Conservation (phyloP, 345 rosid genomes). For the Arabidopsis arenosa region DNA sequence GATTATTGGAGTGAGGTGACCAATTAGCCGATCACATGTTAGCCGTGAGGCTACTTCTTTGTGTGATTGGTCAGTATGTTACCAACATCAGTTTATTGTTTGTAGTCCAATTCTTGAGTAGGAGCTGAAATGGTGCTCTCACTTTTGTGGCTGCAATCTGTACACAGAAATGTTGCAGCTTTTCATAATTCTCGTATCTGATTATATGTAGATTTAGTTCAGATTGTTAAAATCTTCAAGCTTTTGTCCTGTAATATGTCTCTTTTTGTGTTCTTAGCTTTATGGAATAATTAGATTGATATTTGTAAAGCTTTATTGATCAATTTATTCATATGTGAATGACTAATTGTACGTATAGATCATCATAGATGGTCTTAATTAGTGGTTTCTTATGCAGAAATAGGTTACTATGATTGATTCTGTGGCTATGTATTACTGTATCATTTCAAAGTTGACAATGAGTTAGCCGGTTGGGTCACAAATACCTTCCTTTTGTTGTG, state of each 20-base stretch:
- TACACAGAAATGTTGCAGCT: neutral
- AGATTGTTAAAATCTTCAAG: neutral
- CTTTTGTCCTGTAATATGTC: constrained; percentile 28
- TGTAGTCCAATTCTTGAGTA: constrained; percentile 29
- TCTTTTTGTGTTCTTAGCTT: constrained; percentile 6
- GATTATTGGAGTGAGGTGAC: constrained; percentile 26
- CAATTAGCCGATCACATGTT: constrained; percentile 44
- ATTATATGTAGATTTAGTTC: neutral
- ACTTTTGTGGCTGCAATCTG: constrained; percentile 15
- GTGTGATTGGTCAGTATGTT: constrained; percentile 44
- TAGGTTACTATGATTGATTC: neutral
- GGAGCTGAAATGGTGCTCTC: constrained; percentile 26
- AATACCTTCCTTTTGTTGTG: neutral
- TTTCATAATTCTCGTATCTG: neutral
- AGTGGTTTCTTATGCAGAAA: neutral
- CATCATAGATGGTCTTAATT: neutral
- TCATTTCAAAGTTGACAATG: neutral
- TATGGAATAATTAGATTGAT: neutral
- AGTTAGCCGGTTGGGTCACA: neutral
- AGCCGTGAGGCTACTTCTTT: constrained; percentile 30
- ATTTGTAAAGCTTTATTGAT: neutral
- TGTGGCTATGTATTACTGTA: neutral
- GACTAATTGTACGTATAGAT: neutral
- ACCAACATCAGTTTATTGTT: constrained; percentile 35
- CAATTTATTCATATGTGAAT: neutral